Evolutionary conservation across 192 early-diverging fungal species (phyloP).

Genomic region (Lobosporangium transversale): DNA sequence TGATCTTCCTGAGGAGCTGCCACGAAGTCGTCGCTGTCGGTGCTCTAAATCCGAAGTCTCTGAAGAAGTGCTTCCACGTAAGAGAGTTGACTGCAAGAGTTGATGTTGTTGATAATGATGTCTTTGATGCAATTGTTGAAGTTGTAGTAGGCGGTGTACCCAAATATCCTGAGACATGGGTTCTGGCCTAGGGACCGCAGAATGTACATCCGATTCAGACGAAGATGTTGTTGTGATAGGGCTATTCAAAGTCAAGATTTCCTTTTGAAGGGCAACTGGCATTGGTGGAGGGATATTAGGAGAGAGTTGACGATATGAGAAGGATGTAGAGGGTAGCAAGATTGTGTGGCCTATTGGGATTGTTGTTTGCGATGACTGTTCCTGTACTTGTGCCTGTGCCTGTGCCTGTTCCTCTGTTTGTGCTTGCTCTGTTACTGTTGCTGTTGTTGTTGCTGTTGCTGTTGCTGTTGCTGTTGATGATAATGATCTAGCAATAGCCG

Average conservation of each 20-base stretch:
- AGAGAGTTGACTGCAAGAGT: conserved; percentile 20
- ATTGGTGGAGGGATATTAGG: conserved; percentile 15
- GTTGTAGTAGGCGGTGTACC: conserved; percentile 28
- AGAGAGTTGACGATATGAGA: conserved; percentile 22
- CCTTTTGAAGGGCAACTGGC: no score
- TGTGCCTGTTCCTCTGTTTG: background rate
- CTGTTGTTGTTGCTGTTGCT: background rate
- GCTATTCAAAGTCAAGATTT: no score
- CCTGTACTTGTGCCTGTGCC: background rate
- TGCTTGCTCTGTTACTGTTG: background rate
- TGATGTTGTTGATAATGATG: conserved; percentile 40
- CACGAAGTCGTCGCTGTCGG: background rate
- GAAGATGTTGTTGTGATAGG: conserved; percentile 1
- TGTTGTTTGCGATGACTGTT: background rate
- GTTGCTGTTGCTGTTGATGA: background rate
- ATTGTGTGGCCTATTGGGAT: background rate
- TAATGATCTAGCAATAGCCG: background rate
- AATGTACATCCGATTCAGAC: background rate
- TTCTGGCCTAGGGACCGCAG: background rate
- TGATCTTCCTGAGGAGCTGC: conserved; percentile 27
- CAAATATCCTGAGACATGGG: conserved; percentile 6
- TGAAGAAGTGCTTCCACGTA: background rate
- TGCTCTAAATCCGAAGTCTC: background rate
- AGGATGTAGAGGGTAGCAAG: conserved; percentile 13
- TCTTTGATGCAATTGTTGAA: conserved; percentile 27